Evolutionary conservation across 2,329 filamentous ascomycete genomes (phyloP).

Genomic region (Xylaria sp.): DNA sequence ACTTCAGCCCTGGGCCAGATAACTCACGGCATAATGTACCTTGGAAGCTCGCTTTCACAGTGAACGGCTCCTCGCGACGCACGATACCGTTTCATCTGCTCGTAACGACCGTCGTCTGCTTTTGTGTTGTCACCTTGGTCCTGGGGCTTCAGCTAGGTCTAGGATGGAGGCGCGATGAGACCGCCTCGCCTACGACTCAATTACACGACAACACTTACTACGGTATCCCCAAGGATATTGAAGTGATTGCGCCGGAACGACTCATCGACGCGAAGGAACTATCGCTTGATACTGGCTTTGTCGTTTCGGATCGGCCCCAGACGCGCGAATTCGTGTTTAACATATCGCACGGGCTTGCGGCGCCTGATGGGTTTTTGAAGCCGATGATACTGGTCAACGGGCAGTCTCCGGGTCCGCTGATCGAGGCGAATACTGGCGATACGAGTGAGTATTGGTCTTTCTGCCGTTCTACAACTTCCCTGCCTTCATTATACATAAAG

Average conservation of each 20-base stretch:
- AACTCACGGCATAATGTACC: constrained; percentile 11
- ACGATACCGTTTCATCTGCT: constrained; percentile 24
- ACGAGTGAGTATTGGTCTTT: constrained; percentile 18
- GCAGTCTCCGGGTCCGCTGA: constrained; percentile 40
- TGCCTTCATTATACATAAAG: no score
- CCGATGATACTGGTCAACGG: constrained; percentile 38
- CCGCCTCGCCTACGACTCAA: background rate
- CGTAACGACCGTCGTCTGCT: constrained; percentile 17
- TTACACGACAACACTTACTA: constrained; percentile 22
- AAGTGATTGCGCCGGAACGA: constrained; percentile 21
- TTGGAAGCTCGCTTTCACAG: constrained; percentile 15
- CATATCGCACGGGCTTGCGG: constrained; percentile 30
- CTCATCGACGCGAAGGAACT: constrained; percentile 30
- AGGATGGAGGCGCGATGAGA: constrained; percentile 14
- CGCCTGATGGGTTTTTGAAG: constrained; percentile 35
- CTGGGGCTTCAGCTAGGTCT: constrained; percentile 26
- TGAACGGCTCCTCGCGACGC: constrained; percentile 6
- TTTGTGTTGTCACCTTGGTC: constrained; percentile 20
- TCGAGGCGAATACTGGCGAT: constrained; percentile 42
- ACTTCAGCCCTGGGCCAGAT: constrained; percentile 9
- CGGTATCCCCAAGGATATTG: constrained; percentile 23
- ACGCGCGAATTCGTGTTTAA: constrained; percentile 33
- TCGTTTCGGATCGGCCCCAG: constrained; percentile 3
- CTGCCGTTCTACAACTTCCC: no score
- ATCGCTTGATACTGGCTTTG: constrained; percentile 28